These are phyloP conservation scores for Austropuccinia psidii DNA, from an alignment of 1,284 basidiomycete species.

Conservation along the genomic window DNA sequence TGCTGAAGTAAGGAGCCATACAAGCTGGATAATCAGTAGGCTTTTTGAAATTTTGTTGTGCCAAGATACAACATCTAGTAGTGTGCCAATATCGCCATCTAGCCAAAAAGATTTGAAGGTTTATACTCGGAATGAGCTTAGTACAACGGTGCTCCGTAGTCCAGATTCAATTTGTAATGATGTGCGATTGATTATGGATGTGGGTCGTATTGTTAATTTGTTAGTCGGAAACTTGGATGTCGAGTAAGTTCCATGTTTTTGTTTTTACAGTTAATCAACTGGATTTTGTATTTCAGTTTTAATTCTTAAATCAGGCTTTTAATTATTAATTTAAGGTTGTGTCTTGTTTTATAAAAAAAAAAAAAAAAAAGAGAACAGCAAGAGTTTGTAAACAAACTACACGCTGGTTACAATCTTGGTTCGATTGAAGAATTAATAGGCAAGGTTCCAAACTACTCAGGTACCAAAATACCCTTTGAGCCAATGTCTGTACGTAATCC, in stretches of 20 bases:
- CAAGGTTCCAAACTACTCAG: conserved; percentile 53
- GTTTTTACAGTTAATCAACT: neutral
- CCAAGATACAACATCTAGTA: neutral
- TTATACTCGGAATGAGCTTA: neutral
- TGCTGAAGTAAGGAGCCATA: neutral
- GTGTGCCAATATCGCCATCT: neutral
- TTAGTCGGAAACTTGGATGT: conserved; percentile 59
- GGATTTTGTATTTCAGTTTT: neutral
- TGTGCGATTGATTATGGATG: conserved; percentile 55
- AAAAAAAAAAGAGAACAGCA: conserved; percentile 57
- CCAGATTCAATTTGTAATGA: conserved; percentile 10
- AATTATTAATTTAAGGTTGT: conserved; percentile 37
- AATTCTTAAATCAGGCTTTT: neutral
- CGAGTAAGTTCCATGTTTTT: conserved; percentile 51
- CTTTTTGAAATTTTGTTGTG: conserved; percentile 16
- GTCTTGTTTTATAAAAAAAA: conserved; percentile 21
- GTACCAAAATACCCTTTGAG: conserved; percentile 49
- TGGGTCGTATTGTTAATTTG: conserved; percentile 61
- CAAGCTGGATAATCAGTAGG: conserved; percentile 7
- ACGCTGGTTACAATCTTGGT: conserved; percentile 59
- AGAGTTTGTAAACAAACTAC: conserved; percentile 54
- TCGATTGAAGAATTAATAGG: conserved; percentile 49
- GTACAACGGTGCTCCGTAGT: neutral
- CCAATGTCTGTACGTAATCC: conserved; percentile 47
- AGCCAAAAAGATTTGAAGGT: neutral